Conservation (phyloP, 2,329 filamentous ascomycete species). For the Sordariomycetes sp. region DNA sequence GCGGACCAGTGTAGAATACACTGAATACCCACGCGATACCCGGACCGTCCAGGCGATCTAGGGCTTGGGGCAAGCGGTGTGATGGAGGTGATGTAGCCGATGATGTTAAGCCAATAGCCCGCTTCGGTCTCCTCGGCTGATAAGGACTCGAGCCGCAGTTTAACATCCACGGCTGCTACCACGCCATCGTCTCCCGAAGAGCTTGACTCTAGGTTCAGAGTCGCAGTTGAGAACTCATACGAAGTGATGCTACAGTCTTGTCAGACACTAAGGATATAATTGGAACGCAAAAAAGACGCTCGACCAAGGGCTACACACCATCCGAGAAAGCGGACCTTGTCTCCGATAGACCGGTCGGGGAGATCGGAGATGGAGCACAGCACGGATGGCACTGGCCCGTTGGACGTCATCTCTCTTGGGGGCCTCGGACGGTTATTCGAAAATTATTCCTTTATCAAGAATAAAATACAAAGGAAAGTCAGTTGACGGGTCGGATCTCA, state of each 20-base stretch:
- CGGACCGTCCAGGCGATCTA: not conserved
- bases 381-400: conserved; percentile 52
- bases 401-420: conserved; percentile 28
- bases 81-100: conserved; percentile 58
- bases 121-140: conserved; percentile 52
- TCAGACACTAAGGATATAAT: conserved; percentile 2
- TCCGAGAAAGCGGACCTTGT: conserved; percentile 87
- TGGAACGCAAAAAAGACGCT: not conserved
- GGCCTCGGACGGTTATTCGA: not conserved
- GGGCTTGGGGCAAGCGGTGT: not conserved
- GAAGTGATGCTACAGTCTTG: conserved; percentile 30
- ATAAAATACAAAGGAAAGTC: not conserved
- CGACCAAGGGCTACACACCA: conserved; percentile 50
- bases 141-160: conserved; percentile 57
- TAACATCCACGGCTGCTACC: conserved; percentile 56
- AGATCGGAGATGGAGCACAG: conserved; percentile 57
- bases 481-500: not conserved
- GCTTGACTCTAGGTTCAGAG: conserved; percentile 58
- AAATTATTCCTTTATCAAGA: not conserved
- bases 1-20: conserved; percentile 71
- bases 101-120: conserved; percentile 82
- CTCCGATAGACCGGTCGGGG: conserved; percentile 35
- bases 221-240: conserved; percentile 43
- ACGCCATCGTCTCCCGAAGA: conserved; percentile 38
- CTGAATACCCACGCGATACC: conserved; percentile 43